phyloP scores from a whole-genome alignment of 2,329 filamentous ascomycete genomes.

The Xylaria sp. region DNA sequence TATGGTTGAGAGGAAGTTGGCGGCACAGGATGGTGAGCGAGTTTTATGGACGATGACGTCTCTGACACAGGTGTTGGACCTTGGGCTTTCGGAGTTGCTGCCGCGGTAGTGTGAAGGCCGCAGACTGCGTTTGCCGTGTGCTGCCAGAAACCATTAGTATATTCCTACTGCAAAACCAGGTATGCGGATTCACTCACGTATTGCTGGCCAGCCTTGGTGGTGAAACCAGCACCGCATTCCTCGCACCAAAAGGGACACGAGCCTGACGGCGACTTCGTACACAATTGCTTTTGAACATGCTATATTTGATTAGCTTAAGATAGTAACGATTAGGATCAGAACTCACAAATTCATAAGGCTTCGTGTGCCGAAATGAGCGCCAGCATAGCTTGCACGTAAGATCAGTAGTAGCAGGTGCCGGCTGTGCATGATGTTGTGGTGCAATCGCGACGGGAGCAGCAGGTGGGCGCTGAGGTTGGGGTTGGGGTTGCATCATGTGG shows the following conservation, averaged over 20 bases:
- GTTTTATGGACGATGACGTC: constrained; percentile 35
- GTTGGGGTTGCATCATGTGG: constrained; percentile 6
- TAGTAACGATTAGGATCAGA: not conserved
- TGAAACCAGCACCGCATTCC: constrained; percentile 60
- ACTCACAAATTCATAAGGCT: constrained; percentile 50
- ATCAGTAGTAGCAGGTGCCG: constrained; percentile 39
- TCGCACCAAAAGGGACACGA: constrained; percentile 55
- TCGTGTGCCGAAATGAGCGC: constrained; percentile 44
- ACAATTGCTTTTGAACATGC: constrained; percentile 53
- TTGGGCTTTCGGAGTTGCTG: constrained; percentile 40
- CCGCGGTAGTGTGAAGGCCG: constrained; percentile 53
- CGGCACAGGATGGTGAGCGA: constrained; percentile 28
- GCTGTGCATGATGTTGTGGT: constrained; percentile 33
- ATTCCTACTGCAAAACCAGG: not conserved
- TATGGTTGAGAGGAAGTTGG: constrained; percentile 28
- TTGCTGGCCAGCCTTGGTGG: constrained; percentile 54
- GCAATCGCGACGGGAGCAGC: not conserved
- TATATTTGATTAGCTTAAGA: constrained; percentile 43
- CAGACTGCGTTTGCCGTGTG: constrained; percentile 60
- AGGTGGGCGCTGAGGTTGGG: constrained; percentile 9
- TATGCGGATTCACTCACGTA: constrained; percentile 52
- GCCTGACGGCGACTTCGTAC: constrained; percentile 44
- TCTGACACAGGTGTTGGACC: constrained; percentile 18
- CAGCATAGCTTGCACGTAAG: constrained; percentile 49
- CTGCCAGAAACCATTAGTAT: constrained; percentile 39